A percentile compares a stretch with the other conserved stretches of the same genome.
Conservation (phyloP, 192 early-diverging fungal genomes). For the Geosiphon pyriformis region DNA sequence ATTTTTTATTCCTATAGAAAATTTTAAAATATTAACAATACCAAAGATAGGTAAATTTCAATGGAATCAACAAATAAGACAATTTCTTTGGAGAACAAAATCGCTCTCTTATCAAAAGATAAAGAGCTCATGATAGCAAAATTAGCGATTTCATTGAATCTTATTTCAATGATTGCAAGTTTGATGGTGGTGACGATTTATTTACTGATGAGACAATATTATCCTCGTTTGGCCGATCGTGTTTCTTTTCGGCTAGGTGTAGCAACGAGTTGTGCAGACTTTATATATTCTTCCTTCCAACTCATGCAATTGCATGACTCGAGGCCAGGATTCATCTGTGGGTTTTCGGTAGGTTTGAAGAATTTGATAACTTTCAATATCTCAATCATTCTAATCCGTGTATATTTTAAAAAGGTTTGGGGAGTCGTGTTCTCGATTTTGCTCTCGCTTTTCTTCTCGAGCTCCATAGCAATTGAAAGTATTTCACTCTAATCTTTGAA, state of each 20-base stretch:
- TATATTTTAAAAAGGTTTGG: too few species aligned
- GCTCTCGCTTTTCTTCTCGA: neutral
- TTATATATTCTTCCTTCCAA: neutral
- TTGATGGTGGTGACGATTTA: neutral
- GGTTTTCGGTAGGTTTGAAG: neutral
- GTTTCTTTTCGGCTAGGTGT: conserved; percentile 6
- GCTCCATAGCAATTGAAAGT: conserved; percentile 10
- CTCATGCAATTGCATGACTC: neutral
- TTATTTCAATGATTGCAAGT: neutral
- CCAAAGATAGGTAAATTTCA: too few species aligned
- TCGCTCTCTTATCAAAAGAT: too few species aligned
- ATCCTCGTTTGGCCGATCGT: conserved; percentile 3
- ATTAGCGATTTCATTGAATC: neutral
- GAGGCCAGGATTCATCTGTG: neutral
- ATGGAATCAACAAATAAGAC: too few species aligned
- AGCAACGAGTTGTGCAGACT: neutral
- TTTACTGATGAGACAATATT: neutral
- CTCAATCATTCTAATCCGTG: neutral
- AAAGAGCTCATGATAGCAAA: too few species aligned
- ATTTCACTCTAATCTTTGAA: neutral
- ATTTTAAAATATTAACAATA: too few species aligned
- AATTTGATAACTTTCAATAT: neutral
- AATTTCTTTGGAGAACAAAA: too few species aligned
- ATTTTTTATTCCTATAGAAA: too few species aligned
- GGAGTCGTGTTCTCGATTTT: neutral